These are phyloP conservation scores for Metschnikowia picachoensis DNA, from an alignment of 805 yeast species.

Conservation along the genomic window DNA sequence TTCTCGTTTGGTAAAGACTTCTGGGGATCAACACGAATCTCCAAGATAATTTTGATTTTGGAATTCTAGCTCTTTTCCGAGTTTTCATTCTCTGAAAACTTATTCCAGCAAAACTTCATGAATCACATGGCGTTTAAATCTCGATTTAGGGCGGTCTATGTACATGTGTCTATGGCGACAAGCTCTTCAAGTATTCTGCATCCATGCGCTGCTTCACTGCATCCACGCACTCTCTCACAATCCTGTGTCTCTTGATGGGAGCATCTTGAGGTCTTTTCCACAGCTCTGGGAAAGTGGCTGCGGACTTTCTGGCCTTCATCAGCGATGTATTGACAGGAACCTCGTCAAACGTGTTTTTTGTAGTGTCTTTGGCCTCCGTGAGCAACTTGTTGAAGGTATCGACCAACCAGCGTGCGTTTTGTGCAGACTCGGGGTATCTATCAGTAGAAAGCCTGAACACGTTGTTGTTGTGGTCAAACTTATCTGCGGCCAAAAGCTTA, in stretches of 20 bases:
- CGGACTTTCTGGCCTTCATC: slow-evolving; percentile 42
- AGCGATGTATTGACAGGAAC: slow-evolving; percentile 82
- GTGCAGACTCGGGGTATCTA: slow-evolving; percentile 71
- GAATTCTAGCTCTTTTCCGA: too few relatives aligned
- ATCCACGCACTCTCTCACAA: slow-evolving; percentile 32
- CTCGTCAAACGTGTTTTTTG: slow-evolving; percentile 63
- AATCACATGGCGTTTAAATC: too few relatives aligned
- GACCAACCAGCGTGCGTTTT: slow-evolving; percentile 73
- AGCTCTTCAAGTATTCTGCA: slow-evolving; percentile 24
- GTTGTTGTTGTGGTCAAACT: slow-evolving; percentile 63
- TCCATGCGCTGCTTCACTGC: slow-evolving; percentile 32
- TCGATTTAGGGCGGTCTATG: neutral
- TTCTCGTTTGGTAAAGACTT: too few relatives aligned
- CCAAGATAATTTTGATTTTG: too few relatives aligned
- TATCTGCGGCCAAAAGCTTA: slow-evolving; percentile 70
- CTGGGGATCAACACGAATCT: too few relatives aligned
- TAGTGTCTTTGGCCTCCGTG: slow-evolving; percentile 56
- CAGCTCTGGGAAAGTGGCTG: slow-evolving; percentile 61
- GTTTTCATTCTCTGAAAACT: too few relatives aligned
- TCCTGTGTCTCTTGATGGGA: slow-evolving; percentile 43
- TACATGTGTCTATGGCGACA: slow-evolving; percentile 9
- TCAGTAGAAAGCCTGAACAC: slow-evolving; percentile 61
- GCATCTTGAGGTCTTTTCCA: slow-evolving; percentile 74
- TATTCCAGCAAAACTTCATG: too few relatives aligned
- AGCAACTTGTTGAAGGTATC: slow-evolving; percentile 61